These are phyloP conservation scores for Thelephora ganbajun DNA, from an alignment of 768 basidiomycete species.

Conservation along the genomic window DNA sequence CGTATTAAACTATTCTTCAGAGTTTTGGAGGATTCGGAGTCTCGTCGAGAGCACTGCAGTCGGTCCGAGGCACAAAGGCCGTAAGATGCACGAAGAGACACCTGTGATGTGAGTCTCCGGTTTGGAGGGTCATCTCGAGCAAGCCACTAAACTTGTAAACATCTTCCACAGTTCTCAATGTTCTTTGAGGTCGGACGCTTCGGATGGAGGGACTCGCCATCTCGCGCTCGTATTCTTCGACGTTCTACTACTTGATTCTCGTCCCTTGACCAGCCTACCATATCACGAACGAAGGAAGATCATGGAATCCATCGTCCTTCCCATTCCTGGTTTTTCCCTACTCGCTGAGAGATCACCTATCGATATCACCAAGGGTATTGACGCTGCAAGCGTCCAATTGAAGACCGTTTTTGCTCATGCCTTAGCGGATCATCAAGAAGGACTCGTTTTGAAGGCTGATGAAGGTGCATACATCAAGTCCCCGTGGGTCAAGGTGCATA, in stretches of 20 bases:
- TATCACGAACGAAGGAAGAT: slow-evolving; percentile 47
- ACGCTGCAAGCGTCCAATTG: slow-evolving; percentile 17
- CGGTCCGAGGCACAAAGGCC: slow-evolving; percentile 26
- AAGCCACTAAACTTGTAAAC: no score
- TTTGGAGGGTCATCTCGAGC: not conserved
- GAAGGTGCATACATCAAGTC: slow-evolving; percentile 47
- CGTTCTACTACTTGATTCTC: slow-evolving; percentile 53
- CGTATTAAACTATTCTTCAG: slow-evolving; percentile 20
- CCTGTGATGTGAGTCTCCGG: not conserved
- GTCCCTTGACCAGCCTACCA: slow-evolving; percentile 35
- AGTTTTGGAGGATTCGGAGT: slow-evolving; percentile 62
- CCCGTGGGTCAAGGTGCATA: slow-evolving; percentile 70
- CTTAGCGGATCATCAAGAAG: slow-evolving; percentile 46
- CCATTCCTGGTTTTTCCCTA: slow-evolving; percentile 46
- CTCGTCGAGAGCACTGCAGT: slow-evolving; percentile 44
- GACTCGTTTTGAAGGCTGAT: slow-evolving; percentile 67
- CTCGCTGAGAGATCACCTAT: slow-evolving; percentile 45
- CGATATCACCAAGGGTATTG: slow-evolving; percentile 16
- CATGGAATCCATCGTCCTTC: slow-evolving; percentile 42
- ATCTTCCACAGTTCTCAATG: slow-evolving; percentile 16
- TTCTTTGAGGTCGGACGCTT: slow-evolving; percentile 27
- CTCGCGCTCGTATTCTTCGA: slow-evolving; percentile 86
- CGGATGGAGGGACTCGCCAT: slow-evolving; percentile 29
- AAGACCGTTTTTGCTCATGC: slow-evolving; percentile 32
- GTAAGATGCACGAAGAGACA: no score